Percentiles rank a stretch among this genome's conserved stretches.
Conservation (phyloP, 257 asterid species). For the Solanum medicagineum region DNA sequence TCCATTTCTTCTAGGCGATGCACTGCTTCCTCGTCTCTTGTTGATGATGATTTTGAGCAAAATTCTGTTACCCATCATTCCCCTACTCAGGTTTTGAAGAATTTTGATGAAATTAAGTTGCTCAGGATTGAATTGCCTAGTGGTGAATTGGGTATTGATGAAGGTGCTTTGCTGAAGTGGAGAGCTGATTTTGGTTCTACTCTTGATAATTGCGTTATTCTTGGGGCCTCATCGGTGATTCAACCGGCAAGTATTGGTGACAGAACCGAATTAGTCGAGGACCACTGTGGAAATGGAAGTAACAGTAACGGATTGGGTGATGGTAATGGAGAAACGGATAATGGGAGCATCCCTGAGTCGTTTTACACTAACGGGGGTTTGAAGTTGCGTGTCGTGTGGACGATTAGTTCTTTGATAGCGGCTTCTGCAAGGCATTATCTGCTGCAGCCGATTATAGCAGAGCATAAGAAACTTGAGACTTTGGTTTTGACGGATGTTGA, state of each 20-base stretch:
- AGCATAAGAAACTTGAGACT: conserved; percentile 56
- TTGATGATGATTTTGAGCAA: conserved; percentile 30
- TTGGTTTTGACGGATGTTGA: conserved; percentile 69
- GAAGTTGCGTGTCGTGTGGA: conserved; percentile 85
- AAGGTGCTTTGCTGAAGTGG: conserved; percentile 69
- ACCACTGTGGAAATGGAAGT: not conserved
- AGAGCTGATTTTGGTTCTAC: conserved; percentile 81
- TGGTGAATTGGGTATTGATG: conserved; percentile 75
- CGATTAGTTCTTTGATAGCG: conserved; percentile 78
- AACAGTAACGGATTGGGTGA: not conserved
- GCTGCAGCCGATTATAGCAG: conserved; percentile 69
- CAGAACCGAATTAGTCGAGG: not conserved
- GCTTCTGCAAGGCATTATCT: conserved; percentile 88
- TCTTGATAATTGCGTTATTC: conserved; percentile 67
- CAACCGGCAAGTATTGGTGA: conserved; percentile 5
- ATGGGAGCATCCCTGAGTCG: conserved; percentile 73
- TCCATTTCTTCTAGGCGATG: conserved; percentile 18
- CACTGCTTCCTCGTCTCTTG: conserved; percentile 12
- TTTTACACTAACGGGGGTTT: conserved; percentile 79
- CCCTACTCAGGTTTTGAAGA: conserved; percentile 61
- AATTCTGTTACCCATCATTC: conserved; percentile 71
- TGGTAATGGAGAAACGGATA: conserved; percentile 26
- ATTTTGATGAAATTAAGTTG: conserved; percentile 55
- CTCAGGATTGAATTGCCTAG: conserved; percentile 67
- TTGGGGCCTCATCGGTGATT: conserved; percentile 60